phyloP scores from a whole-genome alignment of 2,329 filamentous ascomycete species.

The Elsinoe arachidis region DNA sequence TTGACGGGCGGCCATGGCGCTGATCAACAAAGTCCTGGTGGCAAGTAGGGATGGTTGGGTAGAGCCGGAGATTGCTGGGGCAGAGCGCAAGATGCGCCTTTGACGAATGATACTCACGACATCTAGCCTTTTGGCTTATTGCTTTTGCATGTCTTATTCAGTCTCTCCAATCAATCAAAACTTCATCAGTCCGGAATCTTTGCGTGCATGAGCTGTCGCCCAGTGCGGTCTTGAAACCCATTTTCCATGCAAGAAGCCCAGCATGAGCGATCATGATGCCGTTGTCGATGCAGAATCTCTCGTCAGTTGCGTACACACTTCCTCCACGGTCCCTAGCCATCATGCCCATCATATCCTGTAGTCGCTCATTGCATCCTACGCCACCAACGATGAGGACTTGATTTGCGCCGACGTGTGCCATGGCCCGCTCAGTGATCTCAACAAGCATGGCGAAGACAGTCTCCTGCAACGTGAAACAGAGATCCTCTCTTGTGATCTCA shows the following conservation, averaged over 20 bases:
- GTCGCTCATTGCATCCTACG: constrained; percentile 85
- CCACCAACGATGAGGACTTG: constrained; percentile 94
- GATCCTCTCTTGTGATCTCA: constrained; percentile 65
- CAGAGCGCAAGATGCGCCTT: neutral
- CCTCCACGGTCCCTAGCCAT: constrained; percentile 88
- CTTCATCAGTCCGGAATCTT: constrained; percentile 43
- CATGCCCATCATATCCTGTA: constrained; percentile 97
- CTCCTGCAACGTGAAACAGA: constrained; percentile 93
- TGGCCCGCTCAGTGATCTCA: constrained; percentile 94
- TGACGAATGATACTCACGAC: neutral
- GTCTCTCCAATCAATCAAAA: constrained; percentile 42
- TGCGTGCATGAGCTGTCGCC: constrained; percentile 66
- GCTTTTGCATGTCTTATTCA: constrained; percentile 20
- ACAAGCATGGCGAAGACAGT: constrained; percentile 96
- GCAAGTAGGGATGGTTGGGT: neutral
- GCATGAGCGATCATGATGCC: constrained; percentile 99
- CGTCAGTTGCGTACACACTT: constrained; percentile 88
- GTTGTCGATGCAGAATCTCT: constrained; percentile 97
- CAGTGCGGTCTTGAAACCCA: constrained; percentile 66
- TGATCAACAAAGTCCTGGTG: neutral
- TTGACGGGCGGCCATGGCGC: neutral
- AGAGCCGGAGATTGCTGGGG: neutral
- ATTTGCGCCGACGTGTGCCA: constrained; percentile 87
- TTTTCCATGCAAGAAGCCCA: constrained; percentile 74
- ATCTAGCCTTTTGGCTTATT: neutral